phyloP scores from a whole-genome alignment of 805 yeast genomes.

The Cyberlindnera maclurae region DNA sequence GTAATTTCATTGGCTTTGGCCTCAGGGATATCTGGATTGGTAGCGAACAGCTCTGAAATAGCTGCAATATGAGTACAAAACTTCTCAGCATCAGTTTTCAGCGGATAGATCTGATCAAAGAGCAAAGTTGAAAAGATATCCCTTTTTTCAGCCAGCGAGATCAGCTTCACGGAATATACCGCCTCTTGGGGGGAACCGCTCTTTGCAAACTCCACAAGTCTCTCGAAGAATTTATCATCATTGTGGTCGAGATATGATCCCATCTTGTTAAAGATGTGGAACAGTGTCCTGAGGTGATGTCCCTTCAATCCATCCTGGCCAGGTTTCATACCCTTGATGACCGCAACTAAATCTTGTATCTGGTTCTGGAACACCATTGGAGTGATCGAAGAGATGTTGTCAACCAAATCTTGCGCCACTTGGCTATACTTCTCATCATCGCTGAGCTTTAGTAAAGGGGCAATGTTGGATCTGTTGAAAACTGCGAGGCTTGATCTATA shows the following conservation, averaged over 20 bases:
- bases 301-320: slow-evolving; percentile 15
- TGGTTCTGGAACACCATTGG: slow-evolving; percentile 65
- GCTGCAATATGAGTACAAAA: slow-evolving; percentile 53
- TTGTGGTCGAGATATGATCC: slow-evolving; percentile 42
- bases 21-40: slow-evolving; percentile 42
- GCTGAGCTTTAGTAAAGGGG: slow-evolving; percentile 41
- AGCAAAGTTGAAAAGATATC: slow-evolving; percentile 35
- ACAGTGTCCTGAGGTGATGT: slow-evolving; percentile 48
- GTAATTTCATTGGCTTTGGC: slow-evolving; percentile 53
- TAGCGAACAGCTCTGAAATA: slow-evolving; percentile 49
- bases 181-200: slow-evolving; percentile 56
- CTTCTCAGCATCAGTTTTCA: slow-evolving; percentile 30
- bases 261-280: slow-evolving; percentile 47
- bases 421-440: slow-evolving; percentile 23
- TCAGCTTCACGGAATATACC: slow-evolving; percentile 52
- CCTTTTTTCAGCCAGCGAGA: slow-evolving; percentile 40
- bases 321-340: slow-evolving; percentile 27
- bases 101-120: slow-evolving; percentile 41
- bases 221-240: slow-evolving; percentile 33
- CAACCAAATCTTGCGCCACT: slow-evolving; percentile 47
- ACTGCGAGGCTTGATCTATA: slow-evolving; percentile 55
- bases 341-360: slow-evolving; percentile 39
- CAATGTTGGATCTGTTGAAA: slow-evolving; percentile 60
- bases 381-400: slow-evolving; percentile 46
- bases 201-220: slow-evolving; percentile 39